A percentile compares a stretch with the other conserved stretches of the same genome.
Evolutionary conservation across 2,329 filamentous ascomycete species (phyloP).

Genomic region (Seiridium cupressi): DNA sequence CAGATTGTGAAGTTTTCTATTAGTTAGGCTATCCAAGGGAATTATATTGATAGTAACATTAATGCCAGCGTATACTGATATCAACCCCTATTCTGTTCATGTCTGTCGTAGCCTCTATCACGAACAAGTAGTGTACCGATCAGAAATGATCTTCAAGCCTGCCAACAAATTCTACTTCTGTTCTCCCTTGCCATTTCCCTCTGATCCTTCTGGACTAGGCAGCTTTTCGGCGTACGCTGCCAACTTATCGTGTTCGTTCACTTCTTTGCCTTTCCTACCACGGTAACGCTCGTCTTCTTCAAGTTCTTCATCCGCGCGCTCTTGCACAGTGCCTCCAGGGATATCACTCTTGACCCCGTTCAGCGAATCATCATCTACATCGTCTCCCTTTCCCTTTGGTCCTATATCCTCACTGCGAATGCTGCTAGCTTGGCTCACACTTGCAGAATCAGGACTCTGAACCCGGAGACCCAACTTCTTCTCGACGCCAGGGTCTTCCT

Average conservation of each 20-base stretch:
- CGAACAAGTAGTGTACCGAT: too few species aligned
- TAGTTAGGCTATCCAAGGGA: too few species aligned
- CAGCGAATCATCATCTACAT: constrained; percentile 16
- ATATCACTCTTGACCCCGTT: constrained; percentile 9
- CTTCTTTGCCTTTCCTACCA: constrained; percentile 7
- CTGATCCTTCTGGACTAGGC: constrained; percentile 21
- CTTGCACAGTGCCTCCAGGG: neutral
- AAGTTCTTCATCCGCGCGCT: neutral
- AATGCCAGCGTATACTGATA: too few species aligned
- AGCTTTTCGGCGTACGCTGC: constrained; percentile 26
- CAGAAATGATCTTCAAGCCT: too few species aligned
- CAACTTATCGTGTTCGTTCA: constrained; percentile 16
- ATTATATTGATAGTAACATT: too few species aligned
- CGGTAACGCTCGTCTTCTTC: constrained; percentile 1
- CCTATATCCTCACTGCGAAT: constrained; percentile 40
- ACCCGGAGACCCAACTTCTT: constrained; percentile 69
- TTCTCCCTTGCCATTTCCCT: constrained; percentile 4
- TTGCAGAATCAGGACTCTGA: constrained; percentile 62
- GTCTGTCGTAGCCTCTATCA: too few species aligned
- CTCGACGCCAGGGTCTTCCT: constrained; percentile 44
- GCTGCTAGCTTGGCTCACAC: constrained; percentile 73
- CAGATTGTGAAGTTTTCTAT: too few species aligned
- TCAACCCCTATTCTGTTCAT: too few species aligned
- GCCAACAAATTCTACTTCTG: neutral
- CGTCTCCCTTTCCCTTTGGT: constrained; percentile 11